These are phyloP conservation scores for Thraustotheca clavata DNA, from an alignment of 352 stramenopile genomes.

Conservation along the genomic window DNA sequence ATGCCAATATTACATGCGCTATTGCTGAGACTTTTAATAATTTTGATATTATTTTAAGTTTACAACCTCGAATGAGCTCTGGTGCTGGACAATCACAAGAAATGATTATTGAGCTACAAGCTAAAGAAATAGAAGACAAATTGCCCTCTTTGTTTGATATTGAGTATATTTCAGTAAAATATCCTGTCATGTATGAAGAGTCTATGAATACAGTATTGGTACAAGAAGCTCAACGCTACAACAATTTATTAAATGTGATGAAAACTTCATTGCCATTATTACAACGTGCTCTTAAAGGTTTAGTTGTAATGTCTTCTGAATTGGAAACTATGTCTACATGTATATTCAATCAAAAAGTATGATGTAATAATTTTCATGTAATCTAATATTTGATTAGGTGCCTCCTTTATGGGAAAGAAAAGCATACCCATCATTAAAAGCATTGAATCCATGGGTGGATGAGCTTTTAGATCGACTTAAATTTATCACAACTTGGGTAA, in stretches of 20 bases:
- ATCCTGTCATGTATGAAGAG: constrained; percentile 88
- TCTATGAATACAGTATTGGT: constrained; percentile 95
- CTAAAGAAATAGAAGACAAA: constrained; percentile 54
- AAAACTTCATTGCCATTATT: constrained; percentile 52
- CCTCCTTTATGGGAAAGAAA: constrained; percentile 80
- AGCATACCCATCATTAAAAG: constrained; percentile 87
- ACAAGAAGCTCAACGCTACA: constrained; percentile 80
- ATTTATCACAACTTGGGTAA: constrained; percentile 70
- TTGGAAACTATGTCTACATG: constrained; percentile 79
- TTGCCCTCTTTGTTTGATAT: constrained; percentile 63
- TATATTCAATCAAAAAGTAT: constrained; percentile 77
- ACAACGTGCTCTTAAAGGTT: constrained; percentile 56
- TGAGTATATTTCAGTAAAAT: constrained; percentile 66
- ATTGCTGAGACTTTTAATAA: constrained; percentile 85
- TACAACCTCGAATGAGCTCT: constrained; percentile 62
- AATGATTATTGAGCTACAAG: constrained; percentile 67
- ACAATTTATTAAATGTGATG: constrained; percentile 66
- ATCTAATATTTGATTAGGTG: constrained; percentile 45
- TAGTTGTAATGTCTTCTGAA: constrained; percentile 82
- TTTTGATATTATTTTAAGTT: constrained; percentile 67
- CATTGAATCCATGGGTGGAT: constrained; percentile 79
- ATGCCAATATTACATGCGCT: constrained; percentile 91
- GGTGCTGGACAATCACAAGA: constrained; percentile 63
- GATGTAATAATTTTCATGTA: not conserved
- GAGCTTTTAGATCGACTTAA: constrained; percentile 72